phyloP scores from a whole-genome alignment of 2,329 filamentous ascomycete genomes.

The Talaromyces sp. region DNA sequence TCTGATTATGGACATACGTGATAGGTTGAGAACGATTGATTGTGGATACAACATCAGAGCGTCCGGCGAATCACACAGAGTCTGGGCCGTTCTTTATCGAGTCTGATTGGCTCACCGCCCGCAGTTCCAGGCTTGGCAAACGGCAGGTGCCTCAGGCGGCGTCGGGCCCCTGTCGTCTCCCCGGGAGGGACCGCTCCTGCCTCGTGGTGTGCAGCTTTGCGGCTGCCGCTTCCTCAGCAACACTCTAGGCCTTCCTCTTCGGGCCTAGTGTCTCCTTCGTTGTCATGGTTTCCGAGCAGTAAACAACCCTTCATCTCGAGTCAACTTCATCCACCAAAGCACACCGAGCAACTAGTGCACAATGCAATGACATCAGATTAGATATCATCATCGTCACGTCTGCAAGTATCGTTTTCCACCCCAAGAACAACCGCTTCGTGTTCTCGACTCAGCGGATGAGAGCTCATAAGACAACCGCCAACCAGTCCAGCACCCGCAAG shows the following conservation, averaged over 20 bases:
- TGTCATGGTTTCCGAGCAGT: constrained; percentile 13
- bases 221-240: background rate
- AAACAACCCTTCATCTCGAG: background rate
- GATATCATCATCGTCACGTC: background rate
- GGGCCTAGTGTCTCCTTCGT: background rate
- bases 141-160: background rate
- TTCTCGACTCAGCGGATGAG: constrained; percentile 13
- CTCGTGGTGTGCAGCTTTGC: constrained; percentile 7
- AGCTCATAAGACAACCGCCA: constrained; percentile 10
- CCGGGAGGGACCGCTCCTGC: constrained; percentile 3
- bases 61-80: background rate
- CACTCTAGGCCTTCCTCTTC: background rate
- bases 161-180: background rate
- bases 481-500: constrained; percentile 11
- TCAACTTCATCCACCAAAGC: background rate
- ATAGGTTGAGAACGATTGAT: background rate
- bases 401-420: background rate
- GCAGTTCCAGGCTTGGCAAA: background rate
- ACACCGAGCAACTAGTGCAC: background rate
- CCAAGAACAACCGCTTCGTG: constrained; percentile 11
- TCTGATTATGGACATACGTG: background rate
- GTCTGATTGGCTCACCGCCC: background rate
- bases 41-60: background rate
- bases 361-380: background rate
- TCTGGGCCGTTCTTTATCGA: background rate